These are phyloP conservation scores for Vigna trinervia DNA, from an alignment of 306 rosid species.

Conservation along the genomic window DNA sequence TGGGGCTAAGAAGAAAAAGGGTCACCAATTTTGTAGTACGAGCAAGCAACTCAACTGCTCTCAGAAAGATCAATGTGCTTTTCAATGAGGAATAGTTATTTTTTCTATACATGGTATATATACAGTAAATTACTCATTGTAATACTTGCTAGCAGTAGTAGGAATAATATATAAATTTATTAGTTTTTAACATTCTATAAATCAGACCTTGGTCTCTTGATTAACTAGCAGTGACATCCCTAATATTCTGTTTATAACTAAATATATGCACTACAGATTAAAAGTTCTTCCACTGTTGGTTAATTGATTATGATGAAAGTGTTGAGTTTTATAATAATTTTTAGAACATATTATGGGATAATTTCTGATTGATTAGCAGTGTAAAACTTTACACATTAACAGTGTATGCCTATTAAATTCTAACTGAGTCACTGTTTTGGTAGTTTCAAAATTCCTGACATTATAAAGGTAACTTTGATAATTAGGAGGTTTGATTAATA, in stretches of 20 bases:
- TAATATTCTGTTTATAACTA: neutral
- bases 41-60: slow-evolving; percentile 83
- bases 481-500: too few species aligned
- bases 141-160: slow-evolving; percentile 1
- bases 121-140: slow-evolving; percentile 29
- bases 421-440: too few species aligned
- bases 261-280: neutral
- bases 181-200: slow-evolving; percentile 14
- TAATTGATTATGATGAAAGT: too few species aligned
- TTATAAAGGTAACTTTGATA: too few species aligned
- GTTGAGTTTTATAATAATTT: neutral
- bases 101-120: slow-evolving; percentile 20
- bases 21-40: slow-evolving; percentile 62
- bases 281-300: neutral
- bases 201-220: neutral
- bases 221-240: slow-evolving; percentile 2
- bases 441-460: too few species aligned
- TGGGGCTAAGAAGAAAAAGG: slow-evolving; percentile 22
- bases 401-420: too few species aligned
- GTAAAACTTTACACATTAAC: neutral
- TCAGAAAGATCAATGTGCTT: slow-evolving; percentile 23
- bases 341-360: neutral
- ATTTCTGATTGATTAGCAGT: too few species aligned
- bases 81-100: slow-evolving; percentile 12
- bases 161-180: slow-evolving; percentile 29